Conservation (phyloP, 176 grass and related monocot genomes). For the Zoysia japonica region DNA sequence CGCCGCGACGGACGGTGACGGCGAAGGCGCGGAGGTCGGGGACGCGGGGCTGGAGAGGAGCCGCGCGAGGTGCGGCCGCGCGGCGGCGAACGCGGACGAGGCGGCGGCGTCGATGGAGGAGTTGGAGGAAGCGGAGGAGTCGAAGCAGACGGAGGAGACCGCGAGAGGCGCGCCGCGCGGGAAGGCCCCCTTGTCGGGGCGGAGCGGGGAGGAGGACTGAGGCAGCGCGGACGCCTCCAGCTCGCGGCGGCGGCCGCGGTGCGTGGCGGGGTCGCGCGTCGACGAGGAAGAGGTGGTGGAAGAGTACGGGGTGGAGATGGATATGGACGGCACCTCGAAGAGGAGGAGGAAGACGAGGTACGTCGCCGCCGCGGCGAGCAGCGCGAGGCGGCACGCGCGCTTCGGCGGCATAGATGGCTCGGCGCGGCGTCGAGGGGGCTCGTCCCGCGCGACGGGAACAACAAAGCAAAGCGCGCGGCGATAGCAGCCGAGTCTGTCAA, state of each 20-base stretch:
- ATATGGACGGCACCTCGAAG: constrained; percentile 52
- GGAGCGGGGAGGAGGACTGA: not conserved
- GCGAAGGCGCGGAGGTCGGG: not conserved
- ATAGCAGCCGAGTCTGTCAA: not conserved
- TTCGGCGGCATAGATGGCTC: constrained; percentile 41
- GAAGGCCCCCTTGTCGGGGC: constrained; percentile 17
- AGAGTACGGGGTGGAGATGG: constrained; percentile 12
- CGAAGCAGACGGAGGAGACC: constrained; percentile 43
- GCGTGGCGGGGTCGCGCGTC: not conserved
- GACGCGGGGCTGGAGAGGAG: not conserved
- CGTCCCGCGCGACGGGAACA: not conserved
- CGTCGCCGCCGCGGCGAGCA: constrained; percentile 41
- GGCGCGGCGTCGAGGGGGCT: not conserved
- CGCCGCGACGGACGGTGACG: not conserved
- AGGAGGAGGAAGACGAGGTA: constrained; percentile 54
- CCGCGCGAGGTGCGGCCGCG: not conserved
- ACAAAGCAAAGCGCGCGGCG: not conserved
- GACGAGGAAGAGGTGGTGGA: not conserved
- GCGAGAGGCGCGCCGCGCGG: constrained; percentile 31
- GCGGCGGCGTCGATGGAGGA: constrained; percentile 39
- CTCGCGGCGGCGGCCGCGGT: constrained; percentile 34
- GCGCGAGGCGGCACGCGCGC: constrained; percentile 42
- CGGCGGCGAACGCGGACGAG: constrained; percentile 46
- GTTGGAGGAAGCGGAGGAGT: not conserved
- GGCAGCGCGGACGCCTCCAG: constrained; percentile 29